These are phyloP conservation scores for Gossypium davidsonii DNA, from an alignment of 441 rosid genomes.

Conservation along the genomic window DNA sequence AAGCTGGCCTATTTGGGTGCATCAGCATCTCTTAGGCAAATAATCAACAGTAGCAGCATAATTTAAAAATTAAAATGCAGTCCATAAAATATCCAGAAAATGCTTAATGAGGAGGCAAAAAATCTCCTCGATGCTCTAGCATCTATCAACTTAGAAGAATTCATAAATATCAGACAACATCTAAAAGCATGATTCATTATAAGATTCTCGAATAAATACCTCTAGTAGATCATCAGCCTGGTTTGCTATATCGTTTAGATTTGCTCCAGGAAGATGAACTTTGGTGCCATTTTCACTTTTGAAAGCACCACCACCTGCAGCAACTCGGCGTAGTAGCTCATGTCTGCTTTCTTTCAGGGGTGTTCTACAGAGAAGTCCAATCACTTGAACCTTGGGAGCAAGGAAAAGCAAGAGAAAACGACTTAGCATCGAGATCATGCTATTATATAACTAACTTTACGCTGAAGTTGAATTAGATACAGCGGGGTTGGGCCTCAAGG, in stretches of 20 bases:
- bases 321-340: slow-evolving; percentile 85
- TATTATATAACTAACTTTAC: neutral
- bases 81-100: neutral
- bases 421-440: neutral
- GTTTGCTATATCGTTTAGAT: slow-evolving; percentile 81
- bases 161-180: neutral
- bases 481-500: neutral
- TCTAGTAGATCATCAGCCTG: slow-evolving; percentile 97
- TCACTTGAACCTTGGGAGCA: slow-evolving; percentile 65
- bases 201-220: slow-evolving; percentile 32
- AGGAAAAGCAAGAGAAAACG: neutral
- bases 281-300: slow-evolving; percentile 59
- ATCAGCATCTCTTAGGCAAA: neutral
- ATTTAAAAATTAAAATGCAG: neutral
- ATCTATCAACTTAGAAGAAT: neutral
- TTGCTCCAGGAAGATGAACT: slow-evolving; percentile 85
- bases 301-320: slow-evolving; percentile 93
- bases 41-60: neutral
- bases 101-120: neutral
- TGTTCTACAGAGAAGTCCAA: slow-evolving; percentile 93
- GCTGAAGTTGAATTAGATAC: slow-evolving; percentile 6
- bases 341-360: slow-evolving; percentile 85
- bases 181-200: neutral
- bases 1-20: neutral
- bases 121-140: neutral